Percentiles rank a stretch among this genome's conserved stretches.
Conservation (phyloP, 106 monocot genomes). For the Dendrobium catenatum region DNA sequence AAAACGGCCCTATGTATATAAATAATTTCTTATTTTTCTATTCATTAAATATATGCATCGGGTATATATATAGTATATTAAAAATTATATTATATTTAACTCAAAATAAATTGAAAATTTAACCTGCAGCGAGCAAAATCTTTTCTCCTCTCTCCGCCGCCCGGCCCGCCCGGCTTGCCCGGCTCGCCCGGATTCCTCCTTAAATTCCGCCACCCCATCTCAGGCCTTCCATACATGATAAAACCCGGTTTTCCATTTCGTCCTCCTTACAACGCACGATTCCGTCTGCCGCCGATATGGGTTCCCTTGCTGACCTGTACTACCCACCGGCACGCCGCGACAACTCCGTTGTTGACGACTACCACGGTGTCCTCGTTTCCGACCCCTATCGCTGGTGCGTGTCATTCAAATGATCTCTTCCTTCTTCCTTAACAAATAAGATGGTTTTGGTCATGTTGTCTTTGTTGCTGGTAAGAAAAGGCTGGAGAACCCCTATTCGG, state of each 20-base stretch:
- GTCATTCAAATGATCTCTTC: not conserved
- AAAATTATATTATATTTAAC: too few relatives aligned
- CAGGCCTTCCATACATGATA: too few relatives aligned
- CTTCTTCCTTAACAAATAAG: not conserved
- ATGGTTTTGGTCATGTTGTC: not conserved
- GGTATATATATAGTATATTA: too few relatives aligned
- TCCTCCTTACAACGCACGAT: not conserved
- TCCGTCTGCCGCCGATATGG: conserved; percentile 24
- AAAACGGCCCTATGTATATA: too few relatives aligned
- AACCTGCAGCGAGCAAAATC: too few relatives aligned
- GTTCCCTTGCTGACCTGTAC: conserved; percentile 36
- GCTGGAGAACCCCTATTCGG: conserved; percentile 91
- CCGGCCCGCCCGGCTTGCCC: too few relatives aligned
- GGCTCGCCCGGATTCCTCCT: too few relatives aligned
- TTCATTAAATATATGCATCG: too few relatives aligned
- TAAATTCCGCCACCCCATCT: too few relatives aligned
- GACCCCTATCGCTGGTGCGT: conserved; percentile 89
- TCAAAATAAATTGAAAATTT: too few relatives aligned
- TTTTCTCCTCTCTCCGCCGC: too few relatives aligned
- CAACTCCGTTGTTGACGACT: conserved; percentile 65
- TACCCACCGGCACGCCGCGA: conserved; percentile 86
- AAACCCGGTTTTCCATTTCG: not conserved
- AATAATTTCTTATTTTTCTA: too few relatives aligned
- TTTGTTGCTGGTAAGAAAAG: conserved; percentile 15
- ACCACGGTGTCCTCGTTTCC: conserved; percentile 64